Base-by-base conservation (phyloP, 306 rosid species). In the Casuarina glauca region DNA sequence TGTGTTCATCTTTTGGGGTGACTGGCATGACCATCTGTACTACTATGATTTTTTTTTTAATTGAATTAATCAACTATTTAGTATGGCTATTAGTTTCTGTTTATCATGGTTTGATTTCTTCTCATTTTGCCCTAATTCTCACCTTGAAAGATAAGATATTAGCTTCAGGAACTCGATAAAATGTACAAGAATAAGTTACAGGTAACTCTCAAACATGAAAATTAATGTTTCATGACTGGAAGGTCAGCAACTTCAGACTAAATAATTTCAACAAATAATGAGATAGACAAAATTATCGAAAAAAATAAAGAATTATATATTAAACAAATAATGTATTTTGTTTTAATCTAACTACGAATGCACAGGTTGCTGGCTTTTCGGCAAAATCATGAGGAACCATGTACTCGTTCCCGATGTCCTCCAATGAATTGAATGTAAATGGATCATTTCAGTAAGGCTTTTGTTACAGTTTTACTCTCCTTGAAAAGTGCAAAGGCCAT, bases 301-400 rank as follows among this genome's bases (percentile, higher is more conserved):
- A 35, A 43, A 42, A 48, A 70, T 20, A 70, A 81, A 76, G 51
- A 64, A 79, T 26, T 3, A 63, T 12, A 39, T 8, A 39, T 19
- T 17, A 45, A n/a, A 61, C 43, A 77, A 70, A 63, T 15, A 5
- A 36, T 35, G 8, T 38, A 38, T 5, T 44, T n/a, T 51, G 38
- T 43, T 45, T 13, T n/a, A 9, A 42, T 48, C 54, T 62, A 54
- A 45, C 43, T 4, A 67, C 17, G n/a, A 41, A 72, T 66, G 58
- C 55, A 53, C 60, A 70, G 9, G 44, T 19, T 50, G 74, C 38
- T 68, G 5, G 17, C 50, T 38, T 62, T 6, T 55, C 58, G 71
- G 70, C 7, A 19, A 57, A 45, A 79, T 45, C 44, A 17, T 3
- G 67, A 12, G 72, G 39, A 62, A 51, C 54, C 43, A 54, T 9